These are phyloP conservation scores for Tylopilus vinaceipallidus DNA, from an alignment of 768 basidiomycete genomes.

Conservation along the genomic window DNA sequence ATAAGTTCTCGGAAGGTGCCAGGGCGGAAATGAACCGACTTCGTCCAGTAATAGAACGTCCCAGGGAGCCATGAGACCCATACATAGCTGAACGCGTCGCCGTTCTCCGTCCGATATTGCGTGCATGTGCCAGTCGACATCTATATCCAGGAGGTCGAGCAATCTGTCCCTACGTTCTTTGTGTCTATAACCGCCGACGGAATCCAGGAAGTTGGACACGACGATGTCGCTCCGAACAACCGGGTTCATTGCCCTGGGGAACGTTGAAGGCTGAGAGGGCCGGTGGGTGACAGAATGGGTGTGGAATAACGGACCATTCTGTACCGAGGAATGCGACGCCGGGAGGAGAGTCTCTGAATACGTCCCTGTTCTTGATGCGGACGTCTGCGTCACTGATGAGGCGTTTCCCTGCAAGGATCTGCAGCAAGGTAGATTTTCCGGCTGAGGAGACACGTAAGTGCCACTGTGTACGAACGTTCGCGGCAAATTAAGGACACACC, in stretches of 20 bases:
- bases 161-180: conserved; percentile 84
- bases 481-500: conserved; percentile 45
- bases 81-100: conserved; percentile 88
- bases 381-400: conserved; percentile 66
- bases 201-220: conserved; percentile 94
- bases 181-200: conserved; percentile 93
- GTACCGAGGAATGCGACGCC: conserved; percentile 90
- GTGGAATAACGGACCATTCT: conserved; percentile 65
- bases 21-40: conserved; percentile 41
- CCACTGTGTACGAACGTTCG: background rate
- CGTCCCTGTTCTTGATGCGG: conserved; percentile 75
- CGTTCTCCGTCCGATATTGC: conserved; percentile 95
- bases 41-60: conserved; percentile 93
- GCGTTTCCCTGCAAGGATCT: conserved; percentile 90
- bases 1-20: conserved; percentile 1
- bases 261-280: background rate
- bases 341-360: conserved; percentile 82
- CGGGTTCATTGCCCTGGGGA: conserved; percentile 89
- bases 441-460: conserved; percentile 40
- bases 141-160: conserved; percentile 90
- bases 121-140: conserved; percentile 96
- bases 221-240: conserved; percentile 92
- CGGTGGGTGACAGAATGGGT: background rate
- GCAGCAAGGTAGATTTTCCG: conserved; percentile 94
- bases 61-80: conserved; percentile 95